Percentiles rank a stretch among this genome's conserved stretches.
These are phyloP conservation scores for Phyllosticta capitalensis DNA, from an alignment of 2,329 filamentous ascomycete species.

Conservation along the genomic window DNA sequence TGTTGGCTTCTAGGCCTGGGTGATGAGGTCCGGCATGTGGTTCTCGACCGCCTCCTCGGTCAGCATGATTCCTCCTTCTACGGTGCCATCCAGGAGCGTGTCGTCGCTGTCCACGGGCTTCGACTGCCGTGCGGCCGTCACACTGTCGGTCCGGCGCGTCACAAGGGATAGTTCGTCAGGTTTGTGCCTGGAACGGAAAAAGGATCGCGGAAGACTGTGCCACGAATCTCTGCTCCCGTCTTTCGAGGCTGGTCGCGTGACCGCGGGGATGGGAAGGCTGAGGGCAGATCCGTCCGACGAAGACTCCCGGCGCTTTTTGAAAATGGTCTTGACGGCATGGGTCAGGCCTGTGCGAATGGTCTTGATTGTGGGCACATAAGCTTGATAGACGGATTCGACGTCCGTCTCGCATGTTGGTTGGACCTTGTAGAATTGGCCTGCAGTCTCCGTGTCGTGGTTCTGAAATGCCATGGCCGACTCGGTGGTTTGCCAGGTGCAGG, in stretches of 20 bases:
- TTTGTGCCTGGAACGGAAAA: slow-evolving; percentile 1
- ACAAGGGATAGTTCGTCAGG: neutral
- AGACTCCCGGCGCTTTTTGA: slow-evolving; percentile 15
- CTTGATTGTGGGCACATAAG: neutral
- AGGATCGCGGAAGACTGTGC: slow-evolving; percentile 6
- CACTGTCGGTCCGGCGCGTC: neutral
- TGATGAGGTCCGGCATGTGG: slow-evolving; percentile 31
- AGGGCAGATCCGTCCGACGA: slow-evolving; percentile 25
- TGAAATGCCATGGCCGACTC: slow-evolving; percentile 1
- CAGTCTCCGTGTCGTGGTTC: neutral
- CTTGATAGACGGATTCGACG: neutral
- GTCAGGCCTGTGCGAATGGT: slow-evolving; percentile 4
- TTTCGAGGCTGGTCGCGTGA: slow-evolving; percentile 6
- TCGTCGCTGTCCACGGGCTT: neutral
- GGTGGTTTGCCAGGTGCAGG: slow-evolving; percentile 5
- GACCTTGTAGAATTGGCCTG: slow-evolving; percentile 6
- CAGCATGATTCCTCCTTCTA: slow-evolving; percentile 45
- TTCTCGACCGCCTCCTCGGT: slow-evolving; percentile 47
- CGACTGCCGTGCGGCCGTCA: neutral
- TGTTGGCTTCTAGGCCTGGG: slow-evolving; percentile 10
- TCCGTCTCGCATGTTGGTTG: neutral
- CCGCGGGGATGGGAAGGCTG: slow-evolving; percentile 16
- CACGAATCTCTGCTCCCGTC: slow-evolving; percentile 9
- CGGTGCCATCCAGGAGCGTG: slow-evolving; percentile 12
- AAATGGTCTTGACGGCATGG: slow-evolving; percentile 3